A percentile compares a stretch with the other conserved stretches of the same genome.
Evolutionary conservation across 2,329 filamentous ascomycete genomes (phyloP).

Genomic region (Penicillium fuscoglaucum): DNA sequence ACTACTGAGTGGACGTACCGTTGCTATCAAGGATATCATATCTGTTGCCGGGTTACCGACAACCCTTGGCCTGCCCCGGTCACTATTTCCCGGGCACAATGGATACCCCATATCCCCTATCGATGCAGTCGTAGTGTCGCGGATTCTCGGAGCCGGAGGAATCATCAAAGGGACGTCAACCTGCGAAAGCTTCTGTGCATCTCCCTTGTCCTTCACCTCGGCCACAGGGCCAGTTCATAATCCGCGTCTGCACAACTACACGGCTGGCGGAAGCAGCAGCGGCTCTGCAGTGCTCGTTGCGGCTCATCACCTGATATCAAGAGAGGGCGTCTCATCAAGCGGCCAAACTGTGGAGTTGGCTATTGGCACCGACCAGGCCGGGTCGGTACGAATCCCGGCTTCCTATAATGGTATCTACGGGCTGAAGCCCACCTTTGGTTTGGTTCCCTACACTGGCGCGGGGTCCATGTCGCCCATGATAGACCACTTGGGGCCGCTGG

Average conservation of each 20-base stretch:
- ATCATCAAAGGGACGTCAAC: constrained; percentile 39
- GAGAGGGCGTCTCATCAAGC: constrained; percentile 1
- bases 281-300: constrained; percentile 31
- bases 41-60: constrained; percentile 38
- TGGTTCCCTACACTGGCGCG: constrained; percentile 54
- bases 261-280: constrained; percentile 42
- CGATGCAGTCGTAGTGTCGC: constrained; percentile 39
- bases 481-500: constrained; percentile 52
- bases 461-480: constrained; percentile 43
- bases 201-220: constrained; percentile 40
- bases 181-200: constrained; percentile 43
- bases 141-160: constrained; percentile 38
- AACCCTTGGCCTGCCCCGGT: constrained; percentile 35
- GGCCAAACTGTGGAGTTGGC: constrained; percentile 38
- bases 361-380: constrained; percentile 44
- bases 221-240: constrained; percentile 42
- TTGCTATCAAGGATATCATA: constrained; percentile 43
- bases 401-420: constrained; percentile 47
- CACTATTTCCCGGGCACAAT: constrained; percentile 7
- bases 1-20: constrained; percentile 31
- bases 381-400: constrained; percentile 42
- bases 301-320: constrained; percentile 26
- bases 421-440: constrained; percentile 51
- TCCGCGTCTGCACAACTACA: constrained; percentile 34
- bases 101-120: constrained; percentile 33